Evolutionary conservation across 345 rosid genomes (phyloP), one percentile per base, ranked within the genome.

Genomic region (Sisymbrium irio): DNA sequence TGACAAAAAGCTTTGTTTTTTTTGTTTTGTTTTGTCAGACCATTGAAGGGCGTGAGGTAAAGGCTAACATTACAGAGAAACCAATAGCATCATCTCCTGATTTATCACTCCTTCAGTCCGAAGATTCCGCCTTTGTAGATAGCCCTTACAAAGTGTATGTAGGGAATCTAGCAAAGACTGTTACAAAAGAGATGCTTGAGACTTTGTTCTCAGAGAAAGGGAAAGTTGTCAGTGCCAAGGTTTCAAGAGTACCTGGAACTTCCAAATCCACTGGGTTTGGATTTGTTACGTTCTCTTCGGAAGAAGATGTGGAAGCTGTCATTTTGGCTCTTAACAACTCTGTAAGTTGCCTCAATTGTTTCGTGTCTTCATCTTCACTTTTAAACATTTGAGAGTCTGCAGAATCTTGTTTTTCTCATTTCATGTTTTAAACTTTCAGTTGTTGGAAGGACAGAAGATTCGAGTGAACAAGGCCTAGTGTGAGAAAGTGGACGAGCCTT

Each of bases 91-190:
- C 70, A 10, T 49, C 82, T 7, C 67, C 79, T 39, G 96, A 89
- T 62, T 19, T 76, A 53, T 82, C 91, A 39, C 13, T 64, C 40
- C 80, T 85, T 51, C 92, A 89, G 71, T 77, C 83, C 0, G 97
- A 94, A 62, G 96, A 91, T 9, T 82, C 92, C 5, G 84, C 86
- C 17, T 89, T 87, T 69, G 45, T 85, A 33, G 96, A 91, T 61
- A 85, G 93, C 42, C 90, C 49, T 62, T 84, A 71, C 88, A 94
- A 77, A 90, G 91, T 67, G 10, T 94, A 94, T 62, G 89, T 88
- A 32, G 97, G 97, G 74, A 94, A 94, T 75, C 90, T 94, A 73
- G 85, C 97, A 14, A 94, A 86, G 84, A 82, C 86, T n/a, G 93
- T 94, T 9, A 88, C 92, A 25, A 76, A 75, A 7, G 89, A 88